Percentiles rank a stretch among this genome's conserved stretches.
phyloP scores from a whole-genome alignment of 352 stramenopile genomes.

The Phytophthora palmivora region DNA sequence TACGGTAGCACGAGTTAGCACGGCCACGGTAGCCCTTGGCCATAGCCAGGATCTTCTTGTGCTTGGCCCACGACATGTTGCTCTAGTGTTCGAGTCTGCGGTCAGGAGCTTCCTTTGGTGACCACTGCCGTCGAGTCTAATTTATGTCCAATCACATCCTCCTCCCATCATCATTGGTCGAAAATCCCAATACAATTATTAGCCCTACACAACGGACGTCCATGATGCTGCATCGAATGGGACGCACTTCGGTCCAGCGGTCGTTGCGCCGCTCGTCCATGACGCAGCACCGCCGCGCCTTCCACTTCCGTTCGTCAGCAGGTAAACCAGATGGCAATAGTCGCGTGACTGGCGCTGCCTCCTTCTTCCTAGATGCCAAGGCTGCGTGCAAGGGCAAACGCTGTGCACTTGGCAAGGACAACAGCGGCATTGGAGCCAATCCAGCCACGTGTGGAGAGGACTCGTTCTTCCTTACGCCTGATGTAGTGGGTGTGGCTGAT shows the following conservation, averaged over 20 bases:
- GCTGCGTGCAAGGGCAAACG: conserved; percentile 77
- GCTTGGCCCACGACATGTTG: conserved; percentile 84
- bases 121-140: conserved; percentile 10
- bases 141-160: conserved; percentile 31
- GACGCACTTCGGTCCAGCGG: conserved; percentile 33
- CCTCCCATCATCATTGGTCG: conserved; percentile 16
- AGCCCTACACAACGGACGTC: conserved; percentile 1
- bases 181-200: conserved; percentile 9
- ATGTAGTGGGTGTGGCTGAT: conserved; percentile 74
- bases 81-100: conserved; percentile 19
- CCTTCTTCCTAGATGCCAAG: conserved; percentile 78
- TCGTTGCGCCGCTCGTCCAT: conserved; percentile 27
- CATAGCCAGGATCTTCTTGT: conserved; percentile 94
- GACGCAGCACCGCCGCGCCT: conserved; percentile 16
- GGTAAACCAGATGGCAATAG: conserved; percentile 20
- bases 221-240: conserved; percentile 39
- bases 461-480: conserved; percentile 75
- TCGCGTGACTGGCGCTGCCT: conserved; percentile 39
- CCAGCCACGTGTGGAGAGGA: conserved; percentile 73
- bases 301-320: conserved; percentile 38
- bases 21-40: conserved; percentile 96
- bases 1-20: conserved; percentile 94
- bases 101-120: conserved; percentile 18
- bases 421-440: conserved; percentile 53
- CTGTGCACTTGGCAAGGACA: conserved; percentile 57